Evolutionary conservation across 495 filamentous ascomycete genomes (phyloP).

Genomic region (Cairneyella variabilis): DNA sequence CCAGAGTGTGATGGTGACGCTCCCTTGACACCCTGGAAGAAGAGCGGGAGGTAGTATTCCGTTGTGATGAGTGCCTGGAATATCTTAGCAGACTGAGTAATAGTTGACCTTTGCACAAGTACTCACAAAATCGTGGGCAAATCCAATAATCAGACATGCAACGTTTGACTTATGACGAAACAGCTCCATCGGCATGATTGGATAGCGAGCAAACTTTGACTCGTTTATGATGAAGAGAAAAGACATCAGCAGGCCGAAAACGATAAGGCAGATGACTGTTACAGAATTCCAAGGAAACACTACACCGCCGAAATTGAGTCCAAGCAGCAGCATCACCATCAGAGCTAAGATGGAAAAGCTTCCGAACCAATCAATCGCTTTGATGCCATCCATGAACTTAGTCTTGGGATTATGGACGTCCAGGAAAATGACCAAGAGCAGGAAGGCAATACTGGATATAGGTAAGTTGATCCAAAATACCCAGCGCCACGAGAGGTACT

Average conservation of each 20-base stretch:
- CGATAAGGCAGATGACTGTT: conserved; percentile 64
- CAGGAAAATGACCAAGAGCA: conserved; percentile 51
- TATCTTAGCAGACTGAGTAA: not conserved
- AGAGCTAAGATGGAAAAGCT: conserved; percentile 58
- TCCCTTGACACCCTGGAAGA: conserved; percentile 69
- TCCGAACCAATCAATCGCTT: conserved; percentile 45
- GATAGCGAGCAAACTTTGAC: conserved; percentile 60
- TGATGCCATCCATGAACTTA: conserved; percentile 40
- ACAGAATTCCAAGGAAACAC: conserved; percentile 53
- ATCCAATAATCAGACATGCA: conserved; percentile 42
- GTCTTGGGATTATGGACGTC: conserved; percentile 60
- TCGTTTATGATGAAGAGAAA: conserved; percentile 58
- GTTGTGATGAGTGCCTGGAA: not conserved
- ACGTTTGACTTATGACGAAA: conserved; percentile 57
- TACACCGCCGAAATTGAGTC: conserved; percentile 65
- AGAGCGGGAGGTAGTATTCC: conserved; percentile 69
- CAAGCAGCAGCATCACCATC: conserved; percentile 68
- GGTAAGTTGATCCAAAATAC: conserved; percentile 55
- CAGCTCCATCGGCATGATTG: conserved; percentile 62
- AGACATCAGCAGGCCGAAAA: conserved; percentile 59
- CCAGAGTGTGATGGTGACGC: conserved; percentile 58
- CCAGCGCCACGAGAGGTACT: conserved; percentile 29
- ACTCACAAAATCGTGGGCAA: conserved; percentile 46
- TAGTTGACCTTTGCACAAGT: not conserved
- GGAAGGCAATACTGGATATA: conserved; percentile 47